These are phyloP conservation scores for Periglandula ipomoeae DNA, from an alignment of 2,329 filamentous ascomycete species.

Conservation along the genomic window DNA sequence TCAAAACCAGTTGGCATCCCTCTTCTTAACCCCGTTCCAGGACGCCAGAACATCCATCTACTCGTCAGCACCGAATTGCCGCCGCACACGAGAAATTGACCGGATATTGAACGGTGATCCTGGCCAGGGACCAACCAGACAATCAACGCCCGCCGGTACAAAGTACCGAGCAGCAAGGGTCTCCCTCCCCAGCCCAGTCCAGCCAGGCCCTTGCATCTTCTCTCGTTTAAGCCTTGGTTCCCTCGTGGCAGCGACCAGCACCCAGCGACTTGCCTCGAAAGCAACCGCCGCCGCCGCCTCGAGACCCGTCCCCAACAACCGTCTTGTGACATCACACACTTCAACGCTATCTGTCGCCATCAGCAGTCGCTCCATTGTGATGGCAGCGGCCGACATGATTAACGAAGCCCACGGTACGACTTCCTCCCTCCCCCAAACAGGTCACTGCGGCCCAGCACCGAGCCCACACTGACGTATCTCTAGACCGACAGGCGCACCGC, in stretches of 20 bases:
- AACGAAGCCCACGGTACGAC: conserved; percentile 8
- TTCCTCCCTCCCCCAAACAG: not conserved
- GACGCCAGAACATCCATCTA: no score
- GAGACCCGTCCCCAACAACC: not conserved
- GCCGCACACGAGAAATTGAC: no score
- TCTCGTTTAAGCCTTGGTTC: not conserved
- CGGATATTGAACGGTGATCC: no score
- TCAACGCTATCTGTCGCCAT: not conserved
- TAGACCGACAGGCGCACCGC: conserved; percentile 59
- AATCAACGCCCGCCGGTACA: not conserved
- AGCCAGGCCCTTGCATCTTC: not conserved
- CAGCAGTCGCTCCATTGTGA: not conserved
- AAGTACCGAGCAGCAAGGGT: not conserved
- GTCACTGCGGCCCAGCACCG: conserved; percentile 20
- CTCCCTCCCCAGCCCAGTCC: not conserved
- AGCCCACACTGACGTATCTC: conserved; percentile 18
- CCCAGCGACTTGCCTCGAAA: not conserved
- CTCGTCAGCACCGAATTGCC: no score
- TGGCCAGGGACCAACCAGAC: no score
- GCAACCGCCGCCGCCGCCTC: not conserved
- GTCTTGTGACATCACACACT: not conserved
- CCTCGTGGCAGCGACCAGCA: not conserved
- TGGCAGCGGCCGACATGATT: conserved; percentile 7
- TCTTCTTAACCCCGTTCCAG: no score
- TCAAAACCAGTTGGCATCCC: no score